Conservation (phyloP, 257 asterid genomes). For the Pogostemon cablin region DNA sequence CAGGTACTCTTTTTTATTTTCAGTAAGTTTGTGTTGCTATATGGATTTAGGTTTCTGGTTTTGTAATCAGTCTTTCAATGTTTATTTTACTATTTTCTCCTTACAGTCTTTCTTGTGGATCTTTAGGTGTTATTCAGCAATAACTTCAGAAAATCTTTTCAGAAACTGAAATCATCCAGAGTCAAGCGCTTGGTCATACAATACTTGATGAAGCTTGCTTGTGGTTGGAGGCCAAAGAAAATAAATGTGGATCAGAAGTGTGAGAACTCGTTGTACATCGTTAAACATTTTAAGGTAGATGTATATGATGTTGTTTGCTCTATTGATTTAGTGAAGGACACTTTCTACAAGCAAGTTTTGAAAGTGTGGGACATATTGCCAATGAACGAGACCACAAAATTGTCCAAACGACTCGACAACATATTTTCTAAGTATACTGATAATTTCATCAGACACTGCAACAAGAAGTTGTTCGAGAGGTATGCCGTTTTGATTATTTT, state of each 20-base stretch:
- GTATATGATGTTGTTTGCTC: conserved; percentile 52
- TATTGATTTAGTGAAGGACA: conserved; percentile 47
- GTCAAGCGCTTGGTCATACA: conserved; percentile 44
- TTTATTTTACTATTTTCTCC: neutral
- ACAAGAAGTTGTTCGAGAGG: conserved; percentile 52
- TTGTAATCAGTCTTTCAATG: neutral
- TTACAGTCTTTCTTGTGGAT: conserved; percentile 5
- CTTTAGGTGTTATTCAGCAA: conserved; percentile 64
- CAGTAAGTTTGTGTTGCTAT: too few relatives aligned
- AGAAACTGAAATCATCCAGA: conserved; percentile 35
- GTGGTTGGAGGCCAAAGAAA: conserved; percentile 77
- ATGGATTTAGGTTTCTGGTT: neutral
- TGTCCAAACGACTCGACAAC: conserved; percentile 53
- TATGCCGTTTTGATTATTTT: conserved; percentile 28
- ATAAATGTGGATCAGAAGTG: conserved; percentile 48
- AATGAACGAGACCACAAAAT: conserved; percentile 46
- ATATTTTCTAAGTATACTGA: conserved; percentile 52
- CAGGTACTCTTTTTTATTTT: conserved; percentile 43
- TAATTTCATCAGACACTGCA: conserved; percentile 55
- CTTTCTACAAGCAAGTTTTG: conserved; percentile 51
- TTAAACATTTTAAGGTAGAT: conserved; percentile 60
- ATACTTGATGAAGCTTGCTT: conserved; percentile 52
- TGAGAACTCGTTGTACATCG: conserved; percentile 45
- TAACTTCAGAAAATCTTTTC: conserved; percentile 57
- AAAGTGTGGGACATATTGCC: conserved; percentile 69